These are phyloP conservation scores for Verticillium albo-atrum DNA, from an alignment of 2,329 filamentous ascomycete species.

Conservation along the genomic window DNA sequence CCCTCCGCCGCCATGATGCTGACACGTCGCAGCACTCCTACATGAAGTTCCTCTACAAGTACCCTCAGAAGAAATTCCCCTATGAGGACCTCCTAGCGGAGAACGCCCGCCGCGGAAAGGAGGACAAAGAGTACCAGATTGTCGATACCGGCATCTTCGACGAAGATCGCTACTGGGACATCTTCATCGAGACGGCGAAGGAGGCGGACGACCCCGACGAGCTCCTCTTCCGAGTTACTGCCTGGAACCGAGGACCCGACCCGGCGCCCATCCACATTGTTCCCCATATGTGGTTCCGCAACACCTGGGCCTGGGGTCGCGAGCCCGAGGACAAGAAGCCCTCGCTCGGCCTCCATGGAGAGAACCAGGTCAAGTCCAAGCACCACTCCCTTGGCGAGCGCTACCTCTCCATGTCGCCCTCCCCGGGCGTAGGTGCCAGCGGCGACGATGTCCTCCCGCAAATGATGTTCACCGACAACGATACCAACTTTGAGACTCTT, in stretches of 20 bases:
- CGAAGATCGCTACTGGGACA: conserved; percentile 92
- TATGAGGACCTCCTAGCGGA: conserved; percentile 85
- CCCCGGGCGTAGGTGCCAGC: conserved; percentile 74
- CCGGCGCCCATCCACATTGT: conserved; percentile 89
- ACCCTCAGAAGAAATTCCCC: conserved; percentile 86
- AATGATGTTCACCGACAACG: conserved; percentile 91
- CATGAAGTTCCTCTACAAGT: conserved; percentile 99
- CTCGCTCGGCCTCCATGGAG: conserved; percentile 61
- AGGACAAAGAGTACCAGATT: conserved; percentile 87
- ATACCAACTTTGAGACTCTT: conserved; percentile 77
- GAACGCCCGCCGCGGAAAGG: conserved; percentile 70
- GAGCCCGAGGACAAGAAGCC: conserved; percentile 75
- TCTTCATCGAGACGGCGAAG: conserved; percentile 94
- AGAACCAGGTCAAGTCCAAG: conserved; percentile 68
- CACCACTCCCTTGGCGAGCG: conserved; percentile 79
- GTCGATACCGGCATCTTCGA: conserved; percentile 85
- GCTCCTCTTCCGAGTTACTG: conserved; percentile 88
- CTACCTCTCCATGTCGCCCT: conserved; percentile 82
- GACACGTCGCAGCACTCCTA: conserved; percentile 71
- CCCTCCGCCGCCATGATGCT: neutral
- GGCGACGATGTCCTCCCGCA: conserved; percentile 81
- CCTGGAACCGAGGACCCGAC: conserved; percentile 91
- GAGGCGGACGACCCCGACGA: conserved; percentile 89
- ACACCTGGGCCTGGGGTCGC: conserved; percentile 93
- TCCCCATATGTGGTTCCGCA: conserved; percentile 94